phyloP scores from a whole-genome alignment of 2,329 filamentous ascomycete genomes.

The Graphilbum sp. region DNA sequence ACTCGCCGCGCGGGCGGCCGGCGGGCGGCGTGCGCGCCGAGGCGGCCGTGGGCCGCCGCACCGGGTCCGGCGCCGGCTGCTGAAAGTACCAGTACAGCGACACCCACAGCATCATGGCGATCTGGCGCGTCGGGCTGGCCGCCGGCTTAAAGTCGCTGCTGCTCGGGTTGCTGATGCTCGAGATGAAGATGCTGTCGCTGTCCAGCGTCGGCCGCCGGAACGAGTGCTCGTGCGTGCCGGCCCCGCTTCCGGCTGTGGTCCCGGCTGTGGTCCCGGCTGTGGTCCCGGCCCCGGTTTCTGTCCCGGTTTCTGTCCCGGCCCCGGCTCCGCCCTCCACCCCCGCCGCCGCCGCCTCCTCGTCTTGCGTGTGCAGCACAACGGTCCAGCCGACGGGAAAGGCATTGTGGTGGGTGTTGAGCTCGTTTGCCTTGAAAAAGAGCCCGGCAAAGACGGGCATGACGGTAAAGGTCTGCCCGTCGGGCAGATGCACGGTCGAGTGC shows the following conservation, averaged over 20 bases:
- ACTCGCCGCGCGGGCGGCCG: constrained; percentile 69
- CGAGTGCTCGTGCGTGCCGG: constrained; percentile 40
- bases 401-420: constrained; percentile 50
- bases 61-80: constrained; percentile 54
- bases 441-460: constrained; percentile 84
- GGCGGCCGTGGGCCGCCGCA: constrained; percentile 39
- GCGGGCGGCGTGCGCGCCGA: constrained; percentile 48
- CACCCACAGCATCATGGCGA: constrained; percentile 94
- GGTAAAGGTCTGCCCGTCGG: constrained; percentile 72
- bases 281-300: too few species aligned
- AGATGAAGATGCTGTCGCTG: constrained; percentile 77
- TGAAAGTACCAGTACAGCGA: constrained; percentile 97
- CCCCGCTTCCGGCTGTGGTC: too few species aligned
- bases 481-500: constrained; percentile 46
- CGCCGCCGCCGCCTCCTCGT: constrained; percentile 11
- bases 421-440: constrained; percentile 72
- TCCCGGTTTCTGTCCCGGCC: too few species aligned
- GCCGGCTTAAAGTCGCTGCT: constrained; percentile 65
- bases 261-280: too few species aligned
- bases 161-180: constrained; percentile 73
- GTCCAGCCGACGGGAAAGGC: constrained; percentile 81
- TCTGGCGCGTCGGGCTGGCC: constrained; percentile 68
- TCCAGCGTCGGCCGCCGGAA: constrained; percentile 61
- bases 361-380: constrained; percentile 62
- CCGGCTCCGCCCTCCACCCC: too few species aligned